These are phyloP conservation scores for Wallacemonas collosoma DNA, from an alignment of 208 protist species.

Conservation along the genomic window DNA sequence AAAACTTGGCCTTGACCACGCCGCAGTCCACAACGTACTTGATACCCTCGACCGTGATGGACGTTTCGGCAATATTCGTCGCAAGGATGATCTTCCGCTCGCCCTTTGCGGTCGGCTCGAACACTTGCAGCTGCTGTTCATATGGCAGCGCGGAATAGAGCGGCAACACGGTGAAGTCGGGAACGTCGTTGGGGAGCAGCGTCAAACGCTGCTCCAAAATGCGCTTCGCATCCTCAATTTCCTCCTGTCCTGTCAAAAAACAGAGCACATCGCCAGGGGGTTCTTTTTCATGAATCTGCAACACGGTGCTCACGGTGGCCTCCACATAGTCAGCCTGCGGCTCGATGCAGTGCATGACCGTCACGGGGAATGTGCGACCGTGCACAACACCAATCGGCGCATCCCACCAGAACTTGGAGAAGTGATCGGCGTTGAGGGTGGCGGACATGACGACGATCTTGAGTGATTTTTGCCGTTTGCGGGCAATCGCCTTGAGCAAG, in stretches of 20 bases:
- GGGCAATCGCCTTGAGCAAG: conserved; percentile 86
- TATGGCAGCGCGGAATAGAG: conserved; percentile 97
- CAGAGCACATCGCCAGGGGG: conserved; percentile 98
- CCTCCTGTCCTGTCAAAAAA: conserved; percentile 98
- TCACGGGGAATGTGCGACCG: conserved; percentile 91
- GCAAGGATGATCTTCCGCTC: conserved; percentile 96
- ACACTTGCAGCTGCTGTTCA: conserved; percentile 96
- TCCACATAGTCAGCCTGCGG: conserved; percentile 98
- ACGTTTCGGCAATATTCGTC: conserved; percentile 99
- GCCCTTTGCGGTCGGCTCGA: conserved; percentile 90
- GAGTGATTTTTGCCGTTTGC: conserved; percentile 58
- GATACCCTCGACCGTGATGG: conserved; percentile 99
- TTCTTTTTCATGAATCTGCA: conserved; percentile 97
- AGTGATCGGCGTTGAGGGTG: conserved; percentile 96
- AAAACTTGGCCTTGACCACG: conserved; percentile 97
- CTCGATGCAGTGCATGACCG: conserved; percentile 93
- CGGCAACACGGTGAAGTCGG: conserved; percentile 74
- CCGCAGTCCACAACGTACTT: conserved; percentile 99
- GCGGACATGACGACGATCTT: conserved; percentile 97
- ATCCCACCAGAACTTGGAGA: conserved; percentile 95
- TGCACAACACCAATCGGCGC: conserved; percentile 92
- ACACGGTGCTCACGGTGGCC: conserved; percentile 95
- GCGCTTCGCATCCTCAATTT: conserved; percentile 88
- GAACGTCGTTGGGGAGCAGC: conserved; percentile 58
- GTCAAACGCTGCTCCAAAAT: conserved; percentile 84